Percentiles rank a stretch among this genome's conserved stretches.
These are phyloP conservation scores for Hanseniaspora guilliermondii DNA, from an alignment of 805 yeast species.

Conservation along the genomic window DNA sequence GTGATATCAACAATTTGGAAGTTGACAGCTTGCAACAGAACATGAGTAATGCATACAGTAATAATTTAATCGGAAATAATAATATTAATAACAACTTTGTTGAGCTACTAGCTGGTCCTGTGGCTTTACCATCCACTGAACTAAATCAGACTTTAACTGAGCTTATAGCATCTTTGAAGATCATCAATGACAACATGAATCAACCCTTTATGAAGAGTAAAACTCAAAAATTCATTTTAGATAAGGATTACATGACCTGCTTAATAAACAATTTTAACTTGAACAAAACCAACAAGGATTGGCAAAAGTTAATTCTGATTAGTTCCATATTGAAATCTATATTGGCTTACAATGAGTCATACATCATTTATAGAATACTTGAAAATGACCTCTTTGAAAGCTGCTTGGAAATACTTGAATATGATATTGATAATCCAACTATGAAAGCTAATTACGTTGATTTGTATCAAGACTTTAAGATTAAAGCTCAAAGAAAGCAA, in stretches of 20 bases:
- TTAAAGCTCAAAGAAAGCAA: slow-evolving; percentile 18
- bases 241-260: slow-evolving; percentile 39
- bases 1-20: slow-evolving; percentile 8
- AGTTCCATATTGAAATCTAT: slow-evolving; percentile 64
- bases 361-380: slow-evolving; percentile 45
- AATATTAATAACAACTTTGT: slow-evolving; percentile 39
- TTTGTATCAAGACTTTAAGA: slow-evolving; percentile 24
- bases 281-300: slow-evolving; percentile 42
- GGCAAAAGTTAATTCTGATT: slow-evolving; percentile 49
- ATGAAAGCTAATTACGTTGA: slow-evolving; percentile 70
- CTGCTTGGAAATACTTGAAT: slow-evolving; percentile 70
- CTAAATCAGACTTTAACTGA: slow-evolving; percentile 37
- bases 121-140: slow-evolving; percentile 46
- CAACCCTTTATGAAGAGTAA: slow-evolving; percentile 49
- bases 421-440: slow-evolving; percentile 76
- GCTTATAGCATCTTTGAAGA: slow-evolving; percentile 41
- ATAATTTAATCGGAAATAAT: slow-evolving; percentile 35
- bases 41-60: not conserved
- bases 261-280: slow-evolving; percentile 41
- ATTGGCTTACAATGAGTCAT: slow-evolving; percentile 58
- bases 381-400: slow-evolving; percentile 43
- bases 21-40: not conserved
- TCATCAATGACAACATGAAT: slow-evolving; percentile 47
- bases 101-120: slow-evolving; percentile 72
- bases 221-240: slow-evolving; percentile 44